These are phyloP conservation scores for Chaetomium fimeti DNA, from an alignment of 495 filamentous ascomycete species.

Conservation along the genomic window DNA sequence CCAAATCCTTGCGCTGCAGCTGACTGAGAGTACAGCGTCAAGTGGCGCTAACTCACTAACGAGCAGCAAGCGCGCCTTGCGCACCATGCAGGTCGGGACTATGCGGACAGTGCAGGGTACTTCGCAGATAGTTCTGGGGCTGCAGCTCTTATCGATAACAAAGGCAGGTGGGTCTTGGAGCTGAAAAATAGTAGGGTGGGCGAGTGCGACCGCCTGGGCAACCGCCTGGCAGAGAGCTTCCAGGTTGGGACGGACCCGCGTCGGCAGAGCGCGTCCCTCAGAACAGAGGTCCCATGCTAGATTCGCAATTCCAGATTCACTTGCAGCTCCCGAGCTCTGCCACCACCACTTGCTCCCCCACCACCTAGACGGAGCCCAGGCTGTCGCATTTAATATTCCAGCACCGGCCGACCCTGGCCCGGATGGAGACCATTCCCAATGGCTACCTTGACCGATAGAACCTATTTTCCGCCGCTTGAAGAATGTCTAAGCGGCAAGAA, in stretches of 20 bases:
- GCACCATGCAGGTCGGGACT: too few relatives aligned
- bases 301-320: neutral
- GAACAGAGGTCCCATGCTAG: neutral
- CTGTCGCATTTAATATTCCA: constrained; percentile 18
- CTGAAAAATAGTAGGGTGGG: constrained; percentile 24
- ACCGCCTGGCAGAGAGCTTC: constrained; percentile 14
- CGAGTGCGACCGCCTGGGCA: constrained; percentile 11
- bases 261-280: constrained; percentile 16
- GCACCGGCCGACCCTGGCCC: constrained; percentile 18
- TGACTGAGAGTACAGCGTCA: neutral
- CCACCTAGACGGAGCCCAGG: constrained; percentile 9
- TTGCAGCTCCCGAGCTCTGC: neutral
- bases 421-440: constrained; percentile 57
- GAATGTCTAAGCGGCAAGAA: constrained; percentile 48
- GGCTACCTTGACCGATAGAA: constrained; percentile 56
- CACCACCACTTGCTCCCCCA: constrained; percentile 11
- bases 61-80: neutral
- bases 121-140: neutral
- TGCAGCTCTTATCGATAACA: constrained; percentile 27
- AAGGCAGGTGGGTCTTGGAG: neutral
- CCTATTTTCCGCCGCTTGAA: constrained; percentile 50
- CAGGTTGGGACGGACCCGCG: constrained; percentile 20
- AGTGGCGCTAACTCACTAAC: neutral
- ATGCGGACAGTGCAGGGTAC: too few relatives aligned
- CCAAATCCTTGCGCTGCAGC: neutral